A percentile compares a stretch with the other conserved stretches of the same genome.
phyloP scores from a whole-genome alignment of 768 basidiomycete genomes.

The Cystofilobasidium capitatum region DNA sequence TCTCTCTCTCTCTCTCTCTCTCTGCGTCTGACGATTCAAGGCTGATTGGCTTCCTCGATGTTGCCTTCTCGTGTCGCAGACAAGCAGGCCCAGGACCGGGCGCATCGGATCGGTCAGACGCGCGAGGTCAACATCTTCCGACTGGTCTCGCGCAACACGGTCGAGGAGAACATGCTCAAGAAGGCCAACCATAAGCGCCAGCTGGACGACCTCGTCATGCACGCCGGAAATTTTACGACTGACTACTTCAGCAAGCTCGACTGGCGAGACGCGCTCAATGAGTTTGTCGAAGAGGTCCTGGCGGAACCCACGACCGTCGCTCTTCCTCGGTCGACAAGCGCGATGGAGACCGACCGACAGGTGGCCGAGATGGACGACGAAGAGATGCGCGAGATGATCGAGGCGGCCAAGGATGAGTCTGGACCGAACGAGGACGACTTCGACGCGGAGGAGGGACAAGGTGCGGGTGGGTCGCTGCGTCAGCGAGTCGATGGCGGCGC shows the following conservation, averaged over 20 bases:
- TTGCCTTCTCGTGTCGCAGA: neutral
- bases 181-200: slow-evolving; percentile 97
- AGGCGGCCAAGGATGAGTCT: slow-evolving; percentile 59
- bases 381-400: slow-evolving; percentile 23
- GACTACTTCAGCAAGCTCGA: slow-evolving; percentile 48
- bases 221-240: slow-evolving; percentile 69
- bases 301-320: neutral
- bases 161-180: slow-evolving; percentile 90
- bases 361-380: neutral
- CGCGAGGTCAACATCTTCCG: slow-evolving; percentile 94
- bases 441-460: slow-evolving; percentile 25
- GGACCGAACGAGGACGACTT: slow-evolving; percentile 57
- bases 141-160: slow-evolving; percentile 77
- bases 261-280: slow-evolving; percentile 77
- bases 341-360: neutral
- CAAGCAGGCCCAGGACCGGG: slow-evolving; percentile 31
- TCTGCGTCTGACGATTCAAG: neutral
- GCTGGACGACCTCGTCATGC: slow-evolving; percentile 81
- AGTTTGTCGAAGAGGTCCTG: slow-evolving; percentile 38
- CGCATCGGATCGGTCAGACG: slow-evolving; percentile 44
- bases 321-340: neutral
- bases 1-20: too few relatives aligned
- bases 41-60: neutral
- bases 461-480: slow-evolving; percentile 38
- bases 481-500: slow-evolving; percentile 42